Conservation (phyloP, 805 yeast genomes). For the Ogataea haglerorum region DNA sequence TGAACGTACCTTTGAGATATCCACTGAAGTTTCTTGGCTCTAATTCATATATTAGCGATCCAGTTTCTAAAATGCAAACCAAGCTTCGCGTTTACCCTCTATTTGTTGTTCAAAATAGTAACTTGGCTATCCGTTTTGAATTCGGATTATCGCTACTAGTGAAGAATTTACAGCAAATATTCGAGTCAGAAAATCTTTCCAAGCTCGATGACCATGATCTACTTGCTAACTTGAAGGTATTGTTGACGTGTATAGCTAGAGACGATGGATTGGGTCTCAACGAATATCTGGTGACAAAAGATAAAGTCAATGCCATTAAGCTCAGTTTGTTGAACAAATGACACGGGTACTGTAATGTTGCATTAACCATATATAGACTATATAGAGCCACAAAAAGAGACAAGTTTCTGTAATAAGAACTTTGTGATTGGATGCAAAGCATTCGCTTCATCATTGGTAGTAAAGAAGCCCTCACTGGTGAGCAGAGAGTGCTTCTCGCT, state of each 20-base stretch:
- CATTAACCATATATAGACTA: constrained; percentile 12
- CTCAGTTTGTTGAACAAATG: constrained; percentile 20
- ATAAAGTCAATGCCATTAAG: constrained; percentile 27
- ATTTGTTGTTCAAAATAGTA: constrained; percentile 43
- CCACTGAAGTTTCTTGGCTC: constrained; percentile 48
- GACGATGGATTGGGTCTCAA: constrained; percentile 15
- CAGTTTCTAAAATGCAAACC: constrained; percentile 36
- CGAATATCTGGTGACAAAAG: constrained; percentile 20
- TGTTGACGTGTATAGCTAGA: constrained; percentile 30
- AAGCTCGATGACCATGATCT: constrained; percentile 32
- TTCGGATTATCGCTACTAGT: constrained; percentile 46
- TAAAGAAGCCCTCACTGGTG: constrained; percentile 2
- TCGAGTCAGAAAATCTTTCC: constrained; percentile 29
- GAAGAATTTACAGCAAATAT: constrained; percentile 45
- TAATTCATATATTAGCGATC: constrained; percentile 46
- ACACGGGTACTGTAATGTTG: background rate
- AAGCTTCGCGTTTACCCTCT: constrained; percentile 44
- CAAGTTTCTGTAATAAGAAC: constrained; percentile 24
- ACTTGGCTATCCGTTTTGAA: constrained; percentile 41
- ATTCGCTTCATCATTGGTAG: constrained; percentile 17
- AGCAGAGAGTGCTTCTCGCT: constrained; percentile 22
- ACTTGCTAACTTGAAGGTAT: constrained; percentile 34
- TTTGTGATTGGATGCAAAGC: constrained; percentile 28
- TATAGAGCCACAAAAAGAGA: constrained; percentile 24
- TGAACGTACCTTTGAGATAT: constrained; percentile 45